Base-by-base conservation (phyloP, 768 basidiomycete genomes). In the Steccherinum ochraceum region DNA sequence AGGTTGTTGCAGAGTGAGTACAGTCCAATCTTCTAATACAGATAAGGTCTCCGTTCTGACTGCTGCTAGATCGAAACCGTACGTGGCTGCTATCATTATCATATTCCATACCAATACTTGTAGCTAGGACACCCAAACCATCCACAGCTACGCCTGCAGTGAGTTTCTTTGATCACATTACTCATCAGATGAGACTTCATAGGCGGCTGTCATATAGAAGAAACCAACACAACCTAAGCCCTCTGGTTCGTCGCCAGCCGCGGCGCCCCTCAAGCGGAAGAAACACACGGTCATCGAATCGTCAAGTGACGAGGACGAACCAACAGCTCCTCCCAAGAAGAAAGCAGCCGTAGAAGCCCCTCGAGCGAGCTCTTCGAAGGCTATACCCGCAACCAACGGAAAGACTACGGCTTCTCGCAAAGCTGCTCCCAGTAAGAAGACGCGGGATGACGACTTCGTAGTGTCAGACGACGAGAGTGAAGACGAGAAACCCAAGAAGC, bases 341-440 rank as follows among this genome's bases (percentile, higher is more conserved):
- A 76, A 76, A 65, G 76, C 74, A 52, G 48, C 59, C 12, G 67
- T 69, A 0, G 55, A 67, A 1, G 35, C 52, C 2, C 52, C 24
- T 52, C 46, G 52, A 41, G 48, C 56, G 40, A 52, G 46, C 43
- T 20, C 18, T 49, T 54, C 68, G 0, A 64, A 61, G 48, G 13
- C 51, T 0, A n/a, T n/a, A n/a, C 40, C 56, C 30, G 2, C 51
- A 47, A n/a, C n/a, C n/a, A 49, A 39, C 23, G 19, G 39, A 2
- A 56, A 55, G 40, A 27, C 18, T n/a, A 20, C 35, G 40, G 45
- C 27, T 21, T 52, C 44, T 21, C 57, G 45, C 19, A 35, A 53
- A 40, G 30, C 65, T 1, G 64, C 64, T 12, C 64, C 59, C 26
- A 67, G 64, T 49, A 67, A 64, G 41, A 65, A 60, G 53, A 64